These are phyloP conservation scores for Anthracocystis walkeri DNA, from an alignment of 1,284 basidiomycete genomes.

Conservation along the genomic window DNA sequence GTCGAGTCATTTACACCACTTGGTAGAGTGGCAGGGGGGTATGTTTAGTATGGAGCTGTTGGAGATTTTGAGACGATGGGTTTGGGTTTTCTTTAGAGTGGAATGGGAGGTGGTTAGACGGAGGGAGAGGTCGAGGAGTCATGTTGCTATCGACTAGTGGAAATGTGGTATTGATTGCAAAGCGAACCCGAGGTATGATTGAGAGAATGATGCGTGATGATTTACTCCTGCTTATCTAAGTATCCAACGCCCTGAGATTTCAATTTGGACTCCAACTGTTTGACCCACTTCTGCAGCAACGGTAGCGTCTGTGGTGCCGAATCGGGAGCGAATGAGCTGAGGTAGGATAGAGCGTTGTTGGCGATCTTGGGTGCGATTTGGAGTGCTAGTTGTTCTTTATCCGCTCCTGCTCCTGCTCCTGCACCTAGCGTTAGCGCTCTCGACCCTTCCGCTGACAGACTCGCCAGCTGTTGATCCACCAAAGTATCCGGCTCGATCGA, in stretches of 20 bases:
- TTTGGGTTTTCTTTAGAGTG: slow-evolving; percentile 95
- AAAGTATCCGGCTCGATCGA: slow-evolving; percentile 59
- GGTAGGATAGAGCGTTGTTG: slow-evolving; percentile 63
- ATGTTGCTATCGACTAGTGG: slow-evolving; percentile 17
- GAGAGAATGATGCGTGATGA: not conserved
- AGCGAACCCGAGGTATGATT: not conserved
- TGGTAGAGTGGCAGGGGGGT: slow-evolving; percentile 82
- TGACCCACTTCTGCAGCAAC: slow-evolving; percentile 67
- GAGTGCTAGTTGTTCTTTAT: slow-evolving; percentile 39
- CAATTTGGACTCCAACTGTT: slow-evolving; percentile 66
- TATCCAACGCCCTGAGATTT: slow-evolving; percentile 58
- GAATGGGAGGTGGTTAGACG: slow-evolving; percentile 73
- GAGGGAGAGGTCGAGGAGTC: slow-evolving; percentile 10
- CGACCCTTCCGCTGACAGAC: no score
- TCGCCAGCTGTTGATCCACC: slow-evolving; percentile 59
- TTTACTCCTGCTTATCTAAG: slow-evolving; percentile 51
- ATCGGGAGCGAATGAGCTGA: slow-evolving; percentile 66
- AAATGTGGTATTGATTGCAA: not conserved
- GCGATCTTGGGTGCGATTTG: slow-evolving; percentile 62
- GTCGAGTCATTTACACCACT: slow-evolving; percentile 85
- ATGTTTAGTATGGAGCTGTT: slow-evolving; percentile 92
- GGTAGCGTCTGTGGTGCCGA: slow-evolving; percentile 66
- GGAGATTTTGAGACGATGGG: slow-evolving; percentile 88
- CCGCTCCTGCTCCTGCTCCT: not conserved
- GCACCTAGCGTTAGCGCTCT: not conserved